Conservation (phyloP, 2,329 filamentous ascomycete species). For the Talaromyces islandicus region DNA sequence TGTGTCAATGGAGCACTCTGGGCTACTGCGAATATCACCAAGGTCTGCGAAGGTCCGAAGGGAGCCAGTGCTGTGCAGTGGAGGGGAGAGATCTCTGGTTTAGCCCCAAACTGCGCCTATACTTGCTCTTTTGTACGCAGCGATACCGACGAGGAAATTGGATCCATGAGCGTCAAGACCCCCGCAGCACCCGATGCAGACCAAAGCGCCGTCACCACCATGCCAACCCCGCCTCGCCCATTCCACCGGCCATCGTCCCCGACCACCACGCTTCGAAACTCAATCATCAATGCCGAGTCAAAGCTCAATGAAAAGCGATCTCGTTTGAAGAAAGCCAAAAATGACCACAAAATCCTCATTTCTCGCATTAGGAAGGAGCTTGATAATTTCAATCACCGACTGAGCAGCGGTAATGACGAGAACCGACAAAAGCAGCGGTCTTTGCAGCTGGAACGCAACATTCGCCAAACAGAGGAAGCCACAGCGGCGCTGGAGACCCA, state of each 20-base stretch:
- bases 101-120: conserved; percentile 60
- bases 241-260: conserved; percentile 59
- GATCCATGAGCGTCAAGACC: conserved; percentile 57
- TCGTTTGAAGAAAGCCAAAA: conserved; percentile 54
- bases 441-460: conserved; percentile 56
- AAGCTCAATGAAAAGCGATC: conserved; percentile 56
- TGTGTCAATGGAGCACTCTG: conserved; percentile 61
- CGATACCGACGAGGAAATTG: conserved; percentile 52
- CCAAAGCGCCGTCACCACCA: conserved; percentile 38
- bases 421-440: conserved; percentile 58
- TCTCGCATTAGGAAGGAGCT: conserved; percentile 57
- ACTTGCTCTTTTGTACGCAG: conserved; percentile 57
- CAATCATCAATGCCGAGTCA: conserved; percentile 56
- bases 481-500: conserved; percentile 50
- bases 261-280: conserved; percentile 59
- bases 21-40: conserved; percentile 55
- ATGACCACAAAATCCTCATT: conserved; percentile 55
- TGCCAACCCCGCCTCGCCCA: conserved; percentile 47
- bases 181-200: conserved; percentile 54
- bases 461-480: conserved; percentile 58
- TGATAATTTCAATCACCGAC: conserved; percentile 51
- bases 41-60: conserved; percentile 38
- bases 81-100: conserved; percentile 58
- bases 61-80: conserved; percentile 45
- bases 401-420: conserved; percentile 55